These are phyloP conservation scores for Plicaturopsis crispa DNA, from an alignment of 768 basidiomycete genomes.

Conservation along the genomic window DNA sequence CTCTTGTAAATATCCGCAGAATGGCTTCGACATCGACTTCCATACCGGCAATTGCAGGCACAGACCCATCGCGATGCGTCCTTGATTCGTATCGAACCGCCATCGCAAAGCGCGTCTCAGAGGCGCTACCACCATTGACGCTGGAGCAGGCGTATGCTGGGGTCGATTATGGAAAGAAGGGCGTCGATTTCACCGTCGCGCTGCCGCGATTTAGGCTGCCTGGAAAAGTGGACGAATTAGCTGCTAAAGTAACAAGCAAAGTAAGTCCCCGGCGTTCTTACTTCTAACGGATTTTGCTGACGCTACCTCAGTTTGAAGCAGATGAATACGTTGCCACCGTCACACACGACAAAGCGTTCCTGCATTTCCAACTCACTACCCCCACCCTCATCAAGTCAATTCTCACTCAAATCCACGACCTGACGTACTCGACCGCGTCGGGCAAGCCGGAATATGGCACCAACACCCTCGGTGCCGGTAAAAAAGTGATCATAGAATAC, in stretches of 20 bases:
- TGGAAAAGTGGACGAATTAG: constrained; percentile 76
- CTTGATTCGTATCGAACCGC: constrained; percentile 78
- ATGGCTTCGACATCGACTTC: constrained; percentile 18
- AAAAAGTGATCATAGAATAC: constrained; percentile 84
- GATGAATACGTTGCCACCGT: constrained; percentile 73
- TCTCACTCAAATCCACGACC: constrained; percentile 66
- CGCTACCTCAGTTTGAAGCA: constrained; percentile 61
- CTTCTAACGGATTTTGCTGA: constrained; percentile 1
- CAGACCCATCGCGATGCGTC: constrained; percentile 58
- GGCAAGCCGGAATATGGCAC: constrained; percentile 73
- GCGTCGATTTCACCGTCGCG: constrained; percentile 88
- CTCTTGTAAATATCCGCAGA: constrained; percentile 1
- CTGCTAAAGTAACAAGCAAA: constrained; percentile 61
- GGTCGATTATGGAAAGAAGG: constrained; percentile 88
- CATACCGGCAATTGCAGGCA: constrained; percentile 32
- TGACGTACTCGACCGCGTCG: constrained; percentile 56
- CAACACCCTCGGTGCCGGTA: constrained; percentile 69
- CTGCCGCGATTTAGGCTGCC: constrained; percentile 85
- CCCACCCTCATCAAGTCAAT: constrained; percentile 55
- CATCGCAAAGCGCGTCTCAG: constrained; percentile 65
- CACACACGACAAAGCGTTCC: constrained; percentile 67
- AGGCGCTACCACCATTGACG: constrained; percentile 55
- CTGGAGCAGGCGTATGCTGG: constrained; percentile 77
- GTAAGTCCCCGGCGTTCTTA: constrained; percentile 40
- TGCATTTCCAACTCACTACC: constrained; percentile 73